Percentiles rank a stretch among this genome's conserved stretches.
Conservation (phyloP, 2,329 filamentous ascomycete species). For the Cladosporium sphaerospermum region DNA sequence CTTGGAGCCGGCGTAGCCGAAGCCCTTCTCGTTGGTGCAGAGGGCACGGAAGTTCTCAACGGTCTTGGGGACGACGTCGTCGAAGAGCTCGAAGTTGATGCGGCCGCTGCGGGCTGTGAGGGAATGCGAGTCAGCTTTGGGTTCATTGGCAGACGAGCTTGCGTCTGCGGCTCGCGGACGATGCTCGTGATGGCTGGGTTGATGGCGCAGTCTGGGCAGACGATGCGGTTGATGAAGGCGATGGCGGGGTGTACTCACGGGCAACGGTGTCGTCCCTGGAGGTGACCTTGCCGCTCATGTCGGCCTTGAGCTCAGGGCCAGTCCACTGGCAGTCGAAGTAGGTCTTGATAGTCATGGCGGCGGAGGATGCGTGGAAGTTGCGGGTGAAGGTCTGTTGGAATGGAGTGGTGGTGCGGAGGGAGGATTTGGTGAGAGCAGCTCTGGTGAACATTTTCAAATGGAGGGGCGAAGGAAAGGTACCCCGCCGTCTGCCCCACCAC, state of each 20-base stretch:
- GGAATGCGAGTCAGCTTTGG: conserved; percentile 16
- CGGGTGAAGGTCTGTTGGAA: conserved; percentile 36
- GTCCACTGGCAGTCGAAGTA: conserved; percentile 59
- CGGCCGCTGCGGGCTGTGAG: conserved; percentile 62
- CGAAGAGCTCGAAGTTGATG: conserved; percentile 85
- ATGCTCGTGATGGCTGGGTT: background rate
- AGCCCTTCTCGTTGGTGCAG: conserved; percentile 91
- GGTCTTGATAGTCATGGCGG: conserved; percentile 70
- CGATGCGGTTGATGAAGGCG: conserved; percentile 14
- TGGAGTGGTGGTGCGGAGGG: conserved; percentile 8
- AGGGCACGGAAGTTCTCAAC: conserved; percentile 93
- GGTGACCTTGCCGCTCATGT: conserved; percentile 48
- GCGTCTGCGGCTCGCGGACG: background rate
- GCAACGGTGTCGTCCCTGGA: conserved; percentile 41
- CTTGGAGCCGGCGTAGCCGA: conserved; percentile 70
- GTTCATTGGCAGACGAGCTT: background rate
- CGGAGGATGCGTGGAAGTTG: conserved; percentile 58
- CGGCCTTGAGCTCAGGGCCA: conserved; percentile 62
- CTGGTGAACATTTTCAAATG: conserved; percentile 15
- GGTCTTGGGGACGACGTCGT: conserved; percentile 84
- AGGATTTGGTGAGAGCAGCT: conserved; percentile 16
- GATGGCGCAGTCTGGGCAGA: background rate
- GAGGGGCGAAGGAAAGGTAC: background rate
- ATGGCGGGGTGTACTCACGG: conserved; percentile 46
- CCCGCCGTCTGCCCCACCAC: background rate